phyloP scores from a whole-genome alignment of 352 stramenopile species.

The Globisporangium solare region DNA sequence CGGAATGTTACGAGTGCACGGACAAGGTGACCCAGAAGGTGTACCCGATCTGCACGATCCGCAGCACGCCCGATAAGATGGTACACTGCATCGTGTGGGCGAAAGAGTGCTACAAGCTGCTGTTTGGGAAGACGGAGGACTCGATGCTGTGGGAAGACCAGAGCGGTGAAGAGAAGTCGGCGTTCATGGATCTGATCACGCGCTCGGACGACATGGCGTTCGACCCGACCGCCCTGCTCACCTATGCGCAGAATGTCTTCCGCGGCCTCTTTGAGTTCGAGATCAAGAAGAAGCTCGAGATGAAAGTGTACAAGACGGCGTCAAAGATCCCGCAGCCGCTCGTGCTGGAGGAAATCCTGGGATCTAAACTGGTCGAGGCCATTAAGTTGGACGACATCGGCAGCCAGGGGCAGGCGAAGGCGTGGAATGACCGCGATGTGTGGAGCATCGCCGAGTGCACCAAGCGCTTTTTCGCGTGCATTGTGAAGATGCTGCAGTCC shows the following conservation, averaged over 20 bases:
- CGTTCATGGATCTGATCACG: slow-evolving; percentile 78
- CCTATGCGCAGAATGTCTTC: slow-evolving; percentile 80
- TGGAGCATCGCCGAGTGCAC: slow-evolving; percentile 89
- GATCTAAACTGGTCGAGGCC: slow-evolving; percentile 31
- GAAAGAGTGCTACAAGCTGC: slow-evolving; percentile 87
- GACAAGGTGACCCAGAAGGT: slow-evolving; percentile 94
- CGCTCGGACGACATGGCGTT: slow-evolving; percentile 36
- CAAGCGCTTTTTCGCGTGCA: slow-evolving; percentile 78
- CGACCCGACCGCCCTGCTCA: slow-evolving; percentile 35
- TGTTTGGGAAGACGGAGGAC: slow-evolving; percentile 80
- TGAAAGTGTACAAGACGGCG: slow-evolving; percentile 96
- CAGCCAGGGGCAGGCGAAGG: slow-evolving; percentile 24
- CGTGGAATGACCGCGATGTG: slow-evolving; percentile 78
- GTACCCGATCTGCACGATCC: slow-evolving; percentile 99
- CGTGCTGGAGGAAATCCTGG: slow-evolving; percentile 54
- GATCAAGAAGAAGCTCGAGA: slow-evolving; percentile 95
- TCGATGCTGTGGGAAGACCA: slow-evolving; percentile 96
- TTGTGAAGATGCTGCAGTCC: slow-evolving; percentile 54
- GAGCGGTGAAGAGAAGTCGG: slow-evolving; percentile 72
- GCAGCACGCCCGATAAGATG: slow-evolving; percentile 97
- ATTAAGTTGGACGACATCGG: slow-evolving; percentile 23
- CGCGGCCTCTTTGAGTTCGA: slow-evolving; percentile 92
- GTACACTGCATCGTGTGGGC: slow-evolving; percentile 99
- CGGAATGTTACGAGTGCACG: slow-evolving; percentile 99
- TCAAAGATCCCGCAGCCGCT: slow-evolving; percentile 86